Evolutionary conservation across 2,329 filamentous ascomycete species (phyloP), one percentile per base, ranked within the genome.

Genomic region (Pestalotiopsis fici): DNA sequence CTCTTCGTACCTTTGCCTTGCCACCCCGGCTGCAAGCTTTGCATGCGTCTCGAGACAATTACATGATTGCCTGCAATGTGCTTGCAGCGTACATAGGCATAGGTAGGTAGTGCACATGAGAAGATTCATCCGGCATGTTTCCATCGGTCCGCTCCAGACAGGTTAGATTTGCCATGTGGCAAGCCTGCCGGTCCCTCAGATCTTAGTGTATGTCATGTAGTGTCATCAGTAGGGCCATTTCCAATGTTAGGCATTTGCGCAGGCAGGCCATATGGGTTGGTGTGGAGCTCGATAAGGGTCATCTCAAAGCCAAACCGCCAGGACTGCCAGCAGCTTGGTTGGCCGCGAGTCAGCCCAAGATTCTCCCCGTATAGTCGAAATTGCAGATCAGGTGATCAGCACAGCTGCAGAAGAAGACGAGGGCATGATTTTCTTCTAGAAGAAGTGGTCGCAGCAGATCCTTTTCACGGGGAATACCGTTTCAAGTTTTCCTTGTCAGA

Each of bases 161-260:
- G 55, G 27, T n/a, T n/a, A 47, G 37, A 39, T 62, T 43, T 62
- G 59, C 59, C 59, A 62, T 62, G 59, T 62, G 59, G 59, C 59
- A 62, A 43, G 59, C 59, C 28, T 39, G 59, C 37, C 35, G 25
- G 31, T 27, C 31, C n/a, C 27, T 27, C 18, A n/a, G 57, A 25
- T 21, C 50, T 55, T n/a, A n/a, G n/a, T n/a, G n/a, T n/a, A n/a
- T n/a, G n/a, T n/a, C n/a, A n/a, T n/a, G n/a, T n/a, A n/a, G n/a
- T n/a, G n/a, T n/a, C n/a, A n/a, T n/a, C n/a, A n/a, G n/a, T 55
- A 23, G 50, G 37, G 37, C 37, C 37, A 50, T 50, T n/a, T 50
- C 15, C 43, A 50, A 50, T 50, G 43, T 21, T 21, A 50, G 43
- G 18, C 43, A 50, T n/a, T n/a, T 50, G 15, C 6, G 9, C 43